phyloP scores from a whole-genome alignment of 805 yeast species.

The Cyberlindnera bimundalis region DNA sequence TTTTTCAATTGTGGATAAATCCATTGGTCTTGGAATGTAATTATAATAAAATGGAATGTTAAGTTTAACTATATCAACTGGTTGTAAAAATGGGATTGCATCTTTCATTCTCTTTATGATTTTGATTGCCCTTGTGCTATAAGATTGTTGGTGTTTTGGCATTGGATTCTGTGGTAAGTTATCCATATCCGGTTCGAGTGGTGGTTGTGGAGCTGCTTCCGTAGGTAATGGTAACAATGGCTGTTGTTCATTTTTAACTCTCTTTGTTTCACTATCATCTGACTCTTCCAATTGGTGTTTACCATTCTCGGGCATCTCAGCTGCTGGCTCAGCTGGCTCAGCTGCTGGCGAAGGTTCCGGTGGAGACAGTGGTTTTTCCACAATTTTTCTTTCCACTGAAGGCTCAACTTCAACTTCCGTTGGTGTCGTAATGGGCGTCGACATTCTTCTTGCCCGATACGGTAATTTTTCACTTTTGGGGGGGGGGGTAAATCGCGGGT shows the following conservation, averaged over 20 bases:
- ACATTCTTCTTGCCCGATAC: conserved; percentile 9
- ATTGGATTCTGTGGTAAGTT: conserved; percentile 64
- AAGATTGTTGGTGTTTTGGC: conserved; percentile 81
- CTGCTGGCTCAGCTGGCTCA: too few species aligned
- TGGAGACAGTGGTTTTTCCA: conserved; percentile 16
- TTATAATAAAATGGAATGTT: conserved; percentile 91
- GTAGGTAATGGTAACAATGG: conserved; percentile 14
- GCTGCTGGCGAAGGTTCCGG: conserved; percentile 14
- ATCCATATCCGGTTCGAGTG: conserved; percentile 68
- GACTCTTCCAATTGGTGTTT: conserved; percentile 15
- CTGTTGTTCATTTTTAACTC: conserved; percentile 11
- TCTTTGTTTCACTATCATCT: conserved; percentile 8
- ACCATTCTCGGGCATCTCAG: too few species aligned
- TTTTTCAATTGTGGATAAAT: conserved; percentile 82
- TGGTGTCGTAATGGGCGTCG: conserved; percentile 15
- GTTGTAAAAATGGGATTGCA: conserved; percentile 83
- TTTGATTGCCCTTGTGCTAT: conserved; percentile 72
- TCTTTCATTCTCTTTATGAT: conserved; percentile 89
- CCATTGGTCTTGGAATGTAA: conserved; percentile 86
- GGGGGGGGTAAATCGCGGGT: neutral
- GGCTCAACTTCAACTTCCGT: neutral
- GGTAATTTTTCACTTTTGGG: conserved; percentile 5
- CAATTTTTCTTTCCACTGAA: conserved; percentile 1
- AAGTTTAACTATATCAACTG: conserved; percentile 85
- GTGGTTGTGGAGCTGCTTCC: conserved; percentile 73